Base-by-base conservation (phyloP, 768 basidiomycete species). In the Boletus bicolor region DNA sequence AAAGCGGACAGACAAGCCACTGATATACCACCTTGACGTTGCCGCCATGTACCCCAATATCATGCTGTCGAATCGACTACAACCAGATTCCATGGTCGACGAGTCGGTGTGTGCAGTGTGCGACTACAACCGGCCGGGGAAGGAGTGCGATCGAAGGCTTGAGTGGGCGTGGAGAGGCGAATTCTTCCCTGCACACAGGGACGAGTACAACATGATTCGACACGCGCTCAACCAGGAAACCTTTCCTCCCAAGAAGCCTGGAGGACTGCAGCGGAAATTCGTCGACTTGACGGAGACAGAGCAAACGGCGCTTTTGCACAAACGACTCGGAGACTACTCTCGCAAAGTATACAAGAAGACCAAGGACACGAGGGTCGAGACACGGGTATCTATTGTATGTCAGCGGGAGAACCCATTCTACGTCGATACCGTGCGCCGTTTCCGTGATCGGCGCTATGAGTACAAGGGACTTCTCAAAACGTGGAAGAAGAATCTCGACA, bases 1-100 rank as follows among this genome's bases (percentile, higher is more conserved):
- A 0, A 82, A 85, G 51, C 91, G 96, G 14, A 77, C 79, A 42
- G 95, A 98, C 75, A 90, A 86, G 12, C 97, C 97, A 0, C 84
- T 98, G 59, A 98, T 99, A 67, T 99, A 99, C 73, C 97, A 99
- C 72, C 74, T 98, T 65, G 97, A 99, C 66, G 97, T 99, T 59
- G 97, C 97, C 3, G 97, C 97, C 59, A 99, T 99, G 97, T 98
- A 99, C 71, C 97, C 97, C 54, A 99, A 98, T 73, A 98, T 99
- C 83, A 99, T 99, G 97, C 87, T 99, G 78, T 98, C 95, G 17
- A 99, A 99, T 69, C 91, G 97, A 35, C 80, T 99, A 2, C 97
- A 99, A 64, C 97, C 97, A 2, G 97, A 99, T 73, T 97, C 97
- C 2, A 90, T 98, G 76, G 89, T 98, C 10, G 93, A 95, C 65